Percentiles rank a stretch among this genome's conserved stretches.
Conservation (phyloP, 2,329 filamentous ascomycete genomes). For the Xylaria sp. region DNA sequence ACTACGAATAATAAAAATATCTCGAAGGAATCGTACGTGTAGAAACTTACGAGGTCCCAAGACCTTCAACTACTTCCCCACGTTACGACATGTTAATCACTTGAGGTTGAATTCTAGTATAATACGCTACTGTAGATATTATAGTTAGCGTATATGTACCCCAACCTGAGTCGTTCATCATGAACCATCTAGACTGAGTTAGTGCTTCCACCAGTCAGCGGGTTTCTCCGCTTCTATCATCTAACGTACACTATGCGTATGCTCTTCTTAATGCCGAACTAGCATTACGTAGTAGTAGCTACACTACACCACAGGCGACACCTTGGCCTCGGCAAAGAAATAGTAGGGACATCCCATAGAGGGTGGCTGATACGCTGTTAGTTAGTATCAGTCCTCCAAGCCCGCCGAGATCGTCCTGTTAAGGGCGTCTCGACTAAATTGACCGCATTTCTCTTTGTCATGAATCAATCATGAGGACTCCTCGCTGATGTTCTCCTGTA, state of each 20-base stretch:
- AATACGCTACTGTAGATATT: background rate
- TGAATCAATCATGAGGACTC: conserved; percentile 10
- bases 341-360: background rate
- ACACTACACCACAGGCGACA: conserved; percentile 6
- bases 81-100: conserved; percentile 8
- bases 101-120: conserved; percentile 22
- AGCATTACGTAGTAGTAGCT: background rate
- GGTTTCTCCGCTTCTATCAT: conserved; percentile 17
- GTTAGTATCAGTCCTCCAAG: conserved; percentile 4
- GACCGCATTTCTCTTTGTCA: conserved; percentile 21
- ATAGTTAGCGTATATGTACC: conserved; percentile 2
- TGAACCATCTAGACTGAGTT: background rate
- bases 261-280: conserved; percentile 2
- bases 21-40: conserved; percentile 2
- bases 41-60: background rate
- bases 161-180: background rate
- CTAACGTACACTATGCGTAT: background rate
- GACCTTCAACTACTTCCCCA: conserved; percentile 10
- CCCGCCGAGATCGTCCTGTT: conserved; percentile 5
- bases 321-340: conserved; percentile 16
- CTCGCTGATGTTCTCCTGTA: conserved; percentile 10
- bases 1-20: conserved; percentile 1
- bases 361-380: background rate
- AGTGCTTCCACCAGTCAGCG: conserved; percentile 1
- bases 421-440: conserved; percentile 26